These are phyloP conservation scores for Cercis canadensis DNA, from an alignment of 306 rosid species.

Conservation along the genomic window DNA sequence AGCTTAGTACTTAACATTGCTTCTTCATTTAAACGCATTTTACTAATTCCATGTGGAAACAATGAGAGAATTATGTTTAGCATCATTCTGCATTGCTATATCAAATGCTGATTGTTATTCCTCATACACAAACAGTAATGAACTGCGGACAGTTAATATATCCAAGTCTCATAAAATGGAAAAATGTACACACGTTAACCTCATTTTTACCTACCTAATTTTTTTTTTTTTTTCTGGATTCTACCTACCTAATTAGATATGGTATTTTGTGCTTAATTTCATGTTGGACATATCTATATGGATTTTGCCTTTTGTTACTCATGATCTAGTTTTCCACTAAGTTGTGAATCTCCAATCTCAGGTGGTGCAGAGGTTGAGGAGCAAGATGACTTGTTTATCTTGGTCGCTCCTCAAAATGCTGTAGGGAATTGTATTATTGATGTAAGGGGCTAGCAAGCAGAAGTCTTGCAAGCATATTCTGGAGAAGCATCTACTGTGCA, in stretches of 20 bases:
- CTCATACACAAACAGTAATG: constrained; percentile 3
- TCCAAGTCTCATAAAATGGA: constrained; percentile 3
- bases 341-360: constrained; percentile 49
- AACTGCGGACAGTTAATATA: constrained; percentile 11
- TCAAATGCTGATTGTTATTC: neutral
- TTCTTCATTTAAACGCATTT: constrained; percentile 17
- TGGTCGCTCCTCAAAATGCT: constrained; percentile 98
- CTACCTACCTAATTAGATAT: neutral
- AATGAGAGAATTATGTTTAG: constrained; percentile 20
- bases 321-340: constrained; percentile 17
- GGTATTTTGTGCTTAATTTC: constrained; percentile 18
- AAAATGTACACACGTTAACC: constrained; percentile 3
- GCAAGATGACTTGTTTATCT: constrained; percentile 84
- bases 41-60: neutral
- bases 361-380: constrained; percentile 91
- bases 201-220: neutral
- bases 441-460: constrained; percentile 53
- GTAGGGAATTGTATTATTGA: constrained; percentile 96
- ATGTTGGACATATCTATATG: constrained; percentile 15
- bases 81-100: constrained; percentile 21
- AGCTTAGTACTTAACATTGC: constrained; percentile 1
- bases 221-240: neutral
- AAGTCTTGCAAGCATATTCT: constrained; percentile 30
- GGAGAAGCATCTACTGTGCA: constrained; percentile 19
- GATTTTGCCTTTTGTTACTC: constrained; percentile 11